Conservation (phyloP, 176 grass and related monocot species). For the maize (Zea mays) region DNA sequence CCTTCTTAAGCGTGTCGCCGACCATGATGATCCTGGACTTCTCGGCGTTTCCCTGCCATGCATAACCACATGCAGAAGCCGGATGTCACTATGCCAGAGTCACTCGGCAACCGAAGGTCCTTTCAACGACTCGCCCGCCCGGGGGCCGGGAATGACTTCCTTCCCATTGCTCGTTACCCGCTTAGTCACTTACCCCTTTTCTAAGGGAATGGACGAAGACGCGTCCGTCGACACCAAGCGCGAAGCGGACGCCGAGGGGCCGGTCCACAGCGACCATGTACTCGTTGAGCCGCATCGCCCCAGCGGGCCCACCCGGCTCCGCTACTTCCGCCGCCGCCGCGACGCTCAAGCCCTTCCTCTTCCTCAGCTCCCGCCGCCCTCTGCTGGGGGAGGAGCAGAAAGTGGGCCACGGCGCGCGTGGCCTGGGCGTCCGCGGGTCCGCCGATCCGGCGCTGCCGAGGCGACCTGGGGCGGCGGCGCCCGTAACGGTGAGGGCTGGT, state of each 20-base stretch:
- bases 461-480: background rate
- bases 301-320: background rate
- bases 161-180: background rate
- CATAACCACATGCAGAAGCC: background rate
- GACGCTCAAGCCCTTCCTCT: slow-evolving; percentile 3
- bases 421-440: background rate
- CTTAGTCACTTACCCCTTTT: slow-evolving; percentile 53
- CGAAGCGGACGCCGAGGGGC: slow-evolving; percentile 81
- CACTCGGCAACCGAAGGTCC: background rate
- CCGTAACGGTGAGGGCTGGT: background rate
- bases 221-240: slow-evolving; percentile 66
- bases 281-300: slow-evolving; percentile 76
- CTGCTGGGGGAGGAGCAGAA: background rate
- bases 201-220: slow-evolving; percentile 83
- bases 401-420: background rate
- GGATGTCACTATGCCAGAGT: background rate
- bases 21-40: slow-evolving; percentile 94
- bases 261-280: slow-evolving; percentile 90
- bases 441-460: background rate
- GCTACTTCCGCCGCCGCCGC: background rate
- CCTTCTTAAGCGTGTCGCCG: slow-evolving; percentile 80
- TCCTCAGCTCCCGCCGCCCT: background rate
- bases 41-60: slow-evolving; percentile 77
- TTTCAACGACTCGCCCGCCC: background rate
- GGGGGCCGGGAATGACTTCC: background rate